Evolutionary conservation across 208 protist genomes (phyloP), one percentile per base, ranked within the genome.

Genomic region (Leishmania major): DNA sequence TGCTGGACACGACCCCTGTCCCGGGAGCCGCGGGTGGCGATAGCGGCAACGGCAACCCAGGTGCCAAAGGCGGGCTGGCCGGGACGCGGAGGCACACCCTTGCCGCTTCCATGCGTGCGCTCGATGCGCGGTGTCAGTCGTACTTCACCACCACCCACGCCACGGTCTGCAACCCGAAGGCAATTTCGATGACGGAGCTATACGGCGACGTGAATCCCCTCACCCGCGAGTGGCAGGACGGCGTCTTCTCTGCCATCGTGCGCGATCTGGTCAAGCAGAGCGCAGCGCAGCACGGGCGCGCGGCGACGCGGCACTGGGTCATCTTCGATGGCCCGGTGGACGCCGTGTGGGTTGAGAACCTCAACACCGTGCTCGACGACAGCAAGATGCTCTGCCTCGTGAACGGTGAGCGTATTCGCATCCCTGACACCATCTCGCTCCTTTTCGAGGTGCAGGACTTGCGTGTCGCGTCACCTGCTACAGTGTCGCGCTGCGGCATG

Each of bases 371-470:
- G 13, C 92, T 99, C 3, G 99, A 99, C 86, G 99, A 99, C 88
- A 99, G 98, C 92, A 99, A 99, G 88, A 98, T 99, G 92, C 95
- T 99, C 25, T 99, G 98, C 86, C 93, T 99, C 19, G 92, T 98
- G 31, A 99, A 97, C 86, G 96, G 98, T 35, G 98, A 99, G 88
- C 95, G 98, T 74, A 99, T 99, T 74, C 98, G 97, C 81, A 91
- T 99, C 47, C 96, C 91, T 25, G 86, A 91, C 62, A 95, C 92
- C 28, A 94, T 98, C 79, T 92, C 96, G 60, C 90, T 99, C 66
- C 94, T 99, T 77, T 99, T 99, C 88, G 99, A 99, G 86, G 99
- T 99, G n/a, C 96, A 99, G 80, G 97, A 99, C 82, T 87, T 99
- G 78, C 91, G 93, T 45, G 96, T 99, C 47, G 99, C 99, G 28